These are phyloP conservation scores for Ilex asprella DNA, from an alignment of 257 asterid genomes.

Conservation along the genomic window DNA sequence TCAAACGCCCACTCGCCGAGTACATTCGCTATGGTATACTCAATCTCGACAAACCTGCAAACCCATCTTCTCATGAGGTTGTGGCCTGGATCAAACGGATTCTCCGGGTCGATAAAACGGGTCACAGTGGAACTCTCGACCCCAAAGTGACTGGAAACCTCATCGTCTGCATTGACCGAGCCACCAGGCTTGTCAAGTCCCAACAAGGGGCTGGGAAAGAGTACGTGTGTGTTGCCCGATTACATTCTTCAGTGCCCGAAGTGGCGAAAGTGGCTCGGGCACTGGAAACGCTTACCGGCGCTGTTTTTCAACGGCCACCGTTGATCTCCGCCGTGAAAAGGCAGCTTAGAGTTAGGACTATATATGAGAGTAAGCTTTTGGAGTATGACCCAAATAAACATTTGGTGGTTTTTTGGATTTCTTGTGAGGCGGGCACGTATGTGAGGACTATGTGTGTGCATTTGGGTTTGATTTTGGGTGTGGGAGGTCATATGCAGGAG, in stretches of 20 bases:
- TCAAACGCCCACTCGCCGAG: conserved; percentile 67
- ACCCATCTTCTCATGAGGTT: conserved; percentile 92
- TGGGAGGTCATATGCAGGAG: conserved; percentile 94
- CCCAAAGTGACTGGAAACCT: conserved; percentile 92
- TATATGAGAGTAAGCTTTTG: conserved; percentile 83
- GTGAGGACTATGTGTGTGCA: conserved; percentile 94
- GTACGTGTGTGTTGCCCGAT: conserved; percentile 76
- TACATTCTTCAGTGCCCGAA: conserved; percentile 81
- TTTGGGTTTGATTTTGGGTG: conserved; percentile 87
- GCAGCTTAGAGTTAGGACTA: conserved; percentile 88
- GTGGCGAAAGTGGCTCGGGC: conserved; percentile 75
- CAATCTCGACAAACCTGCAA: conserved; percentile 82
- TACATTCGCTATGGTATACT: conserved; percentile 79
- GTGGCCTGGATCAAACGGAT: conserved; percentile 96
- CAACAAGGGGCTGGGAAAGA: conserved; percentile 99
- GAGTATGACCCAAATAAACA: conserved; percentile 74
- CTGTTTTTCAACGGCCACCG: conserved; percentile 93
- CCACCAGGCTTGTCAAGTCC: conserved; percentile 85
- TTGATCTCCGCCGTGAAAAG: conserved; percentile 88
- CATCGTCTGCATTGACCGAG: conserved; percentile 89
- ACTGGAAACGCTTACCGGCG: conserved; percentile 83
- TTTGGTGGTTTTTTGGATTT: conserved; percentile 89
- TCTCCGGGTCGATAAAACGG: conserved; percentile 82
- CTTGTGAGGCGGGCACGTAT: conserved; percentile 95
- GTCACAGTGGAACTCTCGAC: conserved; percentile 88